phyloP scores from a whole-genome alignment of 2,329 filamentous ascomycete genomes.

The Xylariaceae sp. region DNA sequence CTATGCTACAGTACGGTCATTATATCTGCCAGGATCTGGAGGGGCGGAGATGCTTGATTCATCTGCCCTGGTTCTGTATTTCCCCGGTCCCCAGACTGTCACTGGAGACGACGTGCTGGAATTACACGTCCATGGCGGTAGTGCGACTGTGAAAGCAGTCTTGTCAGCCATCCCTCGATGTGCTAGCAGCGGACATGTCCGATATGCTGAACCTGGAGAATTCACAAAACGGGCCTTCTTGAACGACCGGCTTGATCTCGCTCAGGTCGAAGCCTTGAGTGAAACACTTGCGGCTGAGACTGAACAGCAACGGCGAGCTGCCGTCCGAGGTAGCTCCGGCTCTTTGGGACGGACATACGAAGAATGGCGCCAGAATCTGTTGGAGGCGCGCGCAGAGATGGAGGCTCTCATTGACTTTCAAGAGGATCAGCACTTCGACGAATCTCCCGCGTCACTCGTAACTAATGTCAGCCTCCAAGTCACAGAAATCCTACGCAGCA shows the following conservation, averaged over 20 bases:
- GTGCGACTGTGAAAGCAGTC: constrained; percentile 83
- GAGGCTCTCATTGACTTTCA: constrained; percentile 97
- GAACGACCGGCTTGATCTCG: constrained; percentile 78
- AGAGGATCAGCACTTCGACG: constrained; percentile 96
- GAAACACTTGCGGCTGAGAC: constrained; percentile 68
- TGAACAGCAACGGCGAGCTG: constrained; percentile 86
- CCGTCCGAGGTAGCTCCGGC: constrained; percentile 72
- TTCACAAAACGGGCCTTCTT: constrained; percentile 92
- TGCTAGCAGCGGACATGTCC: constrained; percentile 43
- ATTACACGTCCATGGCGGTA: constrained; percentile 88
- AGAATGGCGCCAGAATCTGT: constrained; percentile 69
- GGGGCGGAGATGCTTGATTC: constrained; percentile 64
- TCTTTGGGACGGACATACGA: constrained; percentile 74
- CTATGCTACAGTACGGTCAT: constrained; percentile 67
- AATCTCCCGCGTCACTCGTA: constrained; percentile 71
- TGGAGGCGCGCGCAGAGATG: constrained; percentile 82
- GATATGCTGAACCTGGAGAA: constrained; percentile 91
- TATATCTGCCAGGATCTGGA: constrained; percentile 52
- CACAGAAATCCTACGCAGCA: constrained; percentile 53
- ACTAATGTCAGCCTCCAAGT: constrained; percentile 65
- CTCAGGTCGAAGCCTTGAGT: constrained; percentile 69
- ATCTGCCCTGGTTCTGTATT: constrained; percentile 75
- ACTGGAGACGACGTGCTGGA: constrained; percentile 93
- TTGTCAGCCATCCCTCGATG: constrained; percentile 68
- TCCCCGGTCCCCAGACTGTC: constrained; percentile 74